Evolutionary conservation across 129 eudicot species (phyloP), one percentile per base, ranked within the genome.

Genomic region (Ambrosia trifida): DNA sequence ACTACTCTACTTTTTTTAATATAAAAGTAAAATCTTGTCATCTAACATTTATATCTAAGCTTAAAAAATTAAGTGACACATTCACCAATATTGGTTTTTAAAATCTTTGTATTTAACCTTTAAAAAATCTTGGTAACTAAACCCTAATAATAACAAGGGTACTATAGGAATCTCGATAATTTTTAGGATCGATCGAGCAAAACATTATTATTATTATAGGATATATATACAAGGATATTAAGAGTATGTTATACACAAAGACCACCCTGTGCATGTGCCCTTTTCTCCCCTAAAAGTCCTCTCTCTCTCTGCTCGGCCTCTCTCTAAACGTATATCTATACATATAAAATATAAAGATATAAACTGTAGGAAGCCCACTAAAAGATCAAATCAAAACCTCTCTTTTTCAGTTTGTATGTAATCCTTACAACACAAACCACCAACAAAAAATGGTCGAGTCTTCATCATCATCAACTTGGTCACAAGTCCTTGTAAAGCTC

Each of bases 261-360:
- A 82, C 75, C 75, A 76, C 76, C 49, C 58, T 69, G 60, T 68
- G 87, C 96, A 89, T 84, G 89, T 85, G 89, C 86, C 68, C 79
- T 78, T 77, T 63, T 9, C 66, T 66, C 41, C 79, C 78, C 63
- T 28, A 78, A 68, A 85, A 79, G 83, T 85, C 80, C 73, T 61
- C 45, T 38, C 40, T 76, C 72, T 64, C 62, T 78, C 66, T 70
- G 49, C 66, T 67, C 12, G 66, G 8, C 7, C 43, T 40, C 44
- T 40, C 44, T 40, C 44, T 40, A 72, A 78, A 47, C 2, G 40
- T 58, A n/a, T 18, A 17, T 40, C 47, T 8, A 3, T 66, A 30
- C 20, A 33, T 41, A 41, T 69, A 71, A 47, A 71, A 61, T 67
- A 77, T 9, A 79, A 28, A 63, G 40, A 57, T 13, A 49, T 7